Evolutionary conservation across 164 flowering plant species (phyloP), one percentile per base, ranked within the genome.

Genomic region (Macadamia integrifolia): DNA sequence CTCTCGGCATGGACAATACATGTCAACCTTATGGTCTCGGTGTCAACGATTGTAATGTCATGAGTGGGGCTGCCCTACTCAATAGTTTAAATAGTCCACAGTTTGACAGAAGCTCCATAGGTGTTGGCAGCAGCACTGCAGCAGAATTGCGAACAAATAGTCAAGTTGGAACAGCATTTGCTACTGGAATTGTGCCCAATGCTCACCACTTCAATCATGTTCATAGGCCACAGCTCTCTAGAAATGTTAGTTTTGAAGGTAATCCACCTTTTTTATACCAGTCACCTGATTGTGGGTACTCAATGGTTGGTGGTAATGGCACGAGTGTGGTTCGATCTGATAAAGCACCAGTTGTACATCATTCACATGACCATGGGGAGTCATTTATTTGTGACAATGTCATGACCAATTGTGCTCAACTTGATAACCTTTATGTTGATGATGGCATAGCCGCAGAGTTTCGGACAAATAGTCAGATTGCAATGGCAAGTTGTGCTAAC

Each of bases 221-320:
- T 53, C 57, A 13, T 53, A 12, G 57, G 57, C 57, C 17, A 11
- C 57, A 11, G 57, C 2, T 49, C 15, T 10, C 11, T 49, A 14
- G 53, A 49, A 49, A 35, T 35, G 5, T 35, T 2, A 35, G 40
- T 35, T 12, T 53, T 53, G 17, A 3, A 17, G 17, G 57, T 17
- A 53, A 14, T n/a, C 0, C 15, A 17, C n/a, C 17, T 3, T 11
- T 53, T 14, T 14, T 31, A 59, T 28, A 50, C 56, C 69, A 66
- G 44, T 9, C 43, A 10, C 64, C 46, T 49, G 61, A 66, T 53
- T 46, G 49, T 30, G 23, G 35, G 32, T 40, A 35, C 29, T 12
- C 18, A 70, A 32, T 49, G 66, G 7, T 32, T 63, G 43, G 28
- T 44, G 53, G 43, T 30, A 58, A 64, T 55, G 15, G 28, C 66